Evolutionary conservation across 306 rosid species (phyloP), one percentile per base, ranked within the genome.

Genomic region (Pyrus pyrifolia): DNA sequence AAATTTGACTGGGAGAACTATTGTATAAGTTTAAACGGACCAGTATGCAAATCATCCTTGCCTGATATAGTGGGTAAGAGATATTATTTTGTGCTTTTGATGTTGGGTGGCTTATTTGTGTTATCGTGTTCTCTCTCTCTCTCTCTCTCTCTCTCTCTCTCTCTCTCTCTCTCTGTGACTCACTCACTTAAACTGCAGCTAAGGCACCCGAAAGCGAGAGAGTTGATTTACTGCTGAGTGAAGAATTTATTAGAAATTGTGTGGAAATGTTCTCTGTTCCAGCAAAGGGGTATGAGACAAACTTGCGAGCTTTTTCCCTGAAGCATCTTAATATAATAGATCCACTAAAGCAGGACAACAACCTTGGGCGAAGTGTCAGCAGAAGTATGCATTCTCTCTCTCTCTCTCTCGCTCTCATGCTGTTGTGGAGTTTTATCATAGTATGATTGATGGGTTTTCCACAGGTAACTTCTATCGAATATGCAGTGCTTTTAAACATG

Each of bases 321-420:
- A 93, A 93, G 83, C 89, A 93, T 86, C 93, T 93, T 68, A 91
- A 93, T 82, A 93, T 93, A 69, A 85, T 93, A 49, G 98, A 93
- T 89, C 97, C 98, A 12, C 86, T 93, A 66, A 93, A 91, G 86
- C 93, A 91, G 81, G 88, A 89, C 84, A 93, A 93, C 88, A 93
- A 93, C 76, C 98, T 93, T 77, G 98, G 98, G 45, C 98, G 98
- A 68, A 93, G 98, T 87, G 97, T 93, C 46, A 91, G 77, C 82
- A 89, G 82, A 88, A 96, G 98, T 91, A 83, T 77, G 74, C 58
- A 72, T 29, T 25, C 58, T 38, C 17, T 35, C 55, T 30, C 68
- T 31, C 68, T 31, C 71, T 80, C 65, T 12, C 70, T 17, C 40
- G 0, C 13, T 63, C 67, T 51, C 42, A 29, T 51, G 4, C 19